Percentiles rank a stretch among this genome's conserved stretches.
phyloP scores from a whole-genome alignment of 192 early-diverging fungal species.

The Lobulomyces angularis region DNA sequence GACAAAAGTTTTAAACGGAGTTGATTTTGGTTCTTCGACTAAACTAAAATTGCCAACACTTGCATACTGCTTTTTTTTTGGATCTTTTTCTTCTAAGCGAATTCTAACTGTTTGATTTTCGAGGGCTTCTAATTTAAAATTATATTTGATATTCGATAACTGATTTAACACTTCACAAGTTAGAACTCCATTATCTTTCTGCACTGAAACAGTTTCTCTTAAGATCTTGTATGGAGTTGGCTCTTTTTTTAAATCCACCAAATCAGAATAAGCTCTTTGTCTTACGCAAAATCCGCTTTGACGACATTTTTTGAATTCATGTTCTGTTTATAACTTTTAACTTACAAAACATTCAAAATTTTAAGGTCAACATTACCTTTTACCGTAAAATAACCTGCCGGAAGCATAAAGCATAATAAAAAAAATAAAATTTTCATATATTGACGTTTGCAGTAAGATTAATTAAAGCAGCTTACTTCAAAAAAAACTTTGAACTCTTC shows the following conservation, averaged over 20 bases:
- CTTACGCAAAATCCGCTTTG: conserved; percentile 80
- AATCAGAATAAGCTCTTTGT: conserved; percentile 74
- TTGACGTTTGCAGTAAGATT: too few relatives aligned
- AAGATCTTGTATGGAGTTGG: conserved; percentile 53
- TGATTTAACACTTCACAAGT: conserved; percentile 44
- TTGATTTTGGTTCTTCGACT: conserved; percentile 2
- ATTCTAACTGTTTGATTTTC: conserved; percentile 36
- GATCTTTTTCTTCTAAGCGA: conserved; percentile 49
- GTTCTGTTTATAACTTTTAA: conserved; percentile 6
- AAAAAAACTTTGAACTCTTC: too few relatives aligned
- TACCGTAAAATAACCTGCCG: too few relatives aligned
- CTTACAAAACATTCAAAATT: too few relatives aligned
- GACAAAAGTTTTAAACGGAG: too few relatives aligned
- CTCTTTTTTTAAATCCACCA: conserved; percentile 15
- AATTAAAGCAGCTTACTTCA: too few relatives aligned
- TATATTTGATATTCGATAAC: conserved; percentile 11
- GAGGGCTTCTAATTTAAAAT: conserved; percentile 24
- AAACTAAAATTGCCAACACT: conserved; percentile 31
- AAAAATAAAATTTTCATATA: too few relatives aligned
- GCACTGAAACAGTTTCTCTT: conserved; percentile 39
- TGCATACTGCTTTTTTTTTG: conserved; percentile 61
- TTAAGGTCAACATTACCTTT: too few relatives aligned
- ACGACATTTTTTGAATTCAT: conserved; percentile 85
- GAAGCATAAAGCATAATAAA: too few relatives aligned
- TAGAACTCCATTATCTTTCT: conserved; percentile 28